Evolutionary conservation across 140 eudicot species (phyloP), one percentile per base, ranked within the genome.

Genomic region (Flaveria floridana): DNA sequence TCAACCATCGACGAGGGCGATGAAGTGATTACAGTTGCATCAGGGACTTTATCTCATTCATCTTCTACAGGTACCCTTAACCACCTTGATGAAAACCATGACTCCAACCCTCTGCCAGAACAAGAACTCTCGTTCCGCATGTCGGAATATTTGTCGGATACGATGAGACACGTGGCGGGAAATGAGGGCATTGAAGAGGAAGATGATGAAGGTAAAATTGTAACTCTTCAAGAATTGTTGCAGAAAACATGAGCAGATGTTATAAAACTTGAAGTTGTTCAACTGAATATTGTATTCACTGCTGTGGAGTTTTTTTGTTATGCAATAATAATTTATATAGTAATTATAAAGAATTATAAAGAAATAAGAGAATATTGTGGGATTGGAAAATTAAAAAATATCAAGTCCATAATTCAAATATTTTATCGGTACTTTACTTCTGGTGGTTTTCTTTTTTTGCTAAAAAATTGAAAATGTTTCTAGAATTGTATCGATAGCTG

Each of bases 1-100:
- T 84, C 95, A 58, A 77, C 80, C 65, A 86, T 91, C 5, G 99
- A 95, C 7, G 99, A 95, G 78, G 80, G 88, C 11, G 97, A 90
- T 51, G 97, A 95, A 84, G 85, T 65, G 7, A 83, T 82, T 8
- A 95, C 99, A 18, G 92, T 91, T 30, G 96, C 80, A 51, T 95
- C 99, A 1, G 96, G 87, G 34, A 88, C 96, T 2, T 62, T 95
- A 73, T 95, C 99, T 37, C 89, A 81, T 6, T 85, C 89, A 21
- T 91, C 99, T 48, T 91, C 97, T 39, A 64, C 82, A 1, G 92
- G 84, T 48, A 84, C 96, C 3, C 76, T 91, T 41, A 78, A 73
- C 65, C 87, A 85, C 39, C 23, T 88, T 59, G 79, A 64, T 39
- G 78, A 65, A 18, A 65, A 82, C 48, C 68, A 42, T 1, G 81